Base-by-base conservation (phyloP, 2,329 filamentous ascomycete genomes). In the Pseudocercospora fuligena region DNA sequence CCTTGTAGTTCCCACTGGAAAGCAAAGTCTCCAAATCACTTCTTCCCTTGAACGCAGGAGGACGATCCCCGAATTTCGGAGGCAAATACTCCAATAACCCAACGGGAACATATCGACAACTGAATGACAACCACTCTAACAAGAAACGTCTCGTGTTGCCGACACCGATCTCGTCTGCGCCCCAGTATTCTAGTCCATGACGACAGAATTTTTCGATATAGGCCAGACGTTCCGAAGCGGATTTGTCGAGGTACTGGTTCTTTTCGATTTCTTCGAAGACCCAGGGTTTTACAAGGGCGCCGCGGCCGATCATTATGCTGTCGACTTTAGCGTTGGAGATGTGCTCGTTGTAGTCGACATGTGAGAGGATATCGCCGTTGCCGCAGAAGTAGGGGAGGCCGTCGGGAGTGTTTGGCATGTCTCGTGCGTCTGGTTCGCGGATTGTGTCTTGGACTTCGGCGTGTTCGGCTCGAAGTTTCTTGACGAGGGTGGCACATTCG, bases 231-330 rank as follows among this genome's bases (percentile, higher is more conserved):
- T 99, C 94, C 5, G 89, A 86, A 2, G 94, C 91, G 2, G 92
- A 93, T 80, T 99, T 99, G 83, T 99, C 95, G 46, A 99, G 87
- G 77, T 98, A 97, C 80, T 98, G 95, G 5, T 92, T 91, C 69
- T 89, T 87, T 72, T 92, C 88, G 63, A 99, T 98, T 80, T 99
- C 95, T 80, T 99, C 95, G 77, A 98, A 99, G 69, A 99, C 85
- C 95, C 95, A 99, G 0, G 95, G 95, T 82, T 99, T 99, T 81
- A 98, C 92, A 66, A 99, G 86, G 9, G 95, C 95, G 64, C 95
- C 95, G 67, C 95, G 92, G n/a, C 90, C 95, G 68, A 98, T 89
- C 95, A 99, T 98, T 77, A 97, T 92, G n/a, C 89, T 89, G 81
- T 98, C 94, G 54, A 98, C 93, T 56, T 88, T 87, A 40, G 92